Evolutionary conservation across 768 basidiomycete species (phyloP), one percentile per base, ranked within the genome.

Genomic region (Porpolomopsis calyptriformis): DNA sequence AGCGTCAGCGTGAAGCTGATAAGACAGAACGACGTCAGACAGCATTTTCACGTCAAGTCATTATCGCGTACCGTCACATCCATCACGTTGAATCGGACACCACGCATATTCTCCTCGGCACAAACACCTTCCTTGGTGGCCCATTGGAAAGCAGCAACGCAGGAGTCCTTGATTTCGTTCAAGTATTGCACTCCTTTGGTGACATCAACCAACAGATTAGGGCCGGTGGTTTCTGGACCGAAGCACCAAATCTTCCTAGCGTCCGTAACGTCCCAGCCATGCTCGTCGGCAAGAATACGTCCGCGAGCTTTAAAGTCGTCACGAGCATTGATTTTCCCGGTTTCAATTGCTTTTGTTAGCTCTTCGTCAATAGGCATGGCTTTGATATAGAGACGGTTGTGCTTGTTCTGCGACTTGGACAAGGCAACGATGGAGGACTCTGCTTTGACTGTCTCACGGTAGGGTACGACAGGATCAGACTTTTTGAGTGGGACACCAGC

Each of bases 181-280:
- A 99, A 72, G 73, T 96, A 98, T 62, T 99, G 96, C 49, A 96
- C 91, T 73, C 91, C 96, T 79, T 98, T 99, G 58, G 96, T 97
- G 56, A 85, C 88, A 69, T 99, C 96, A 58, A 96, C 90, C 66
- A 99, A 69, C 67, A 99, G 66, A 71, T 99, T 99, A 47, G 96
- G 82, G 37, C 96, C 96, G 54, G 88, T 91, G 43, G 90, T 96
- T 54, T 99, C 96, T 52, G 96, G 96, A 57, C 94, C 96, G 76
- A 99, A 99, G 69, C 88, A 90, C 96, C 96, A 99, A 62, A 99
- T 98, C 78, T 96, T 97, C 61, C 96, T 78, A 56, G 96, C 96
- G 60, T 99, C 96, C 50, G 96, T 96, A 55, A 98, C 93, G 64
- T 99, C 96, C 96, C 96, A 98, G 45, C 90, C 91, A 62, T 70